These are phyloP conservation scores for Plasmodium vivax DNA, from an alignment of 169 alveolate genomes.

Conservation along the genomic window DNA sequence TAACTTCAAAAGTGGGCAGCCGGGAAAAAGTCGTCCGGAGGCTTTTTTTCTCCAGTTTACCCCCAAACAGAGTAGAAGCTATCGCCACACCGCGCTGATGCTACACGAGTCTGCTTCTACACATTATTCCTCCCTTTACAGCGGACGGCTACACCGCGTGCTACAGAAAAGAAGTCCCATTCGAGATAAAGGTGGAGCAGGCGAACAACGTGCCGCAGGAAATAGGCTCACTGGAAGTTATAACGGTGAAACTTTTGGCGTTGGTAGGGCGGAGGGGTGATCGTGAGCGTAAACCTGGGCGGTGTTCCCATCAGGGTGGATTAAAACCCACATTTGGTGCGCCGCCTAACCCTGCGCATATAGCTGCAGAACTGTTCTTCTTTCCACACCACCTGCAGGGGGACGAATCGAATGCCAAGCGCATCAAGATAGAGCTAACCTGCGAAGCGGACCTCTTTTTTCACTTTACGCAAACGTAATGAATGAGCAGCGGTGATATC, in stretches of 20 bases:
- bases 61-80: neutral
- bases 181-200: slow-evolving; percentile 91
- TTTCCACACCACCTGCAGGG: slow-evolving; percentile 80
- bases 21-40: neutral
- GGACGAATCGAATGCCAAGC: slow-evolving; percentile 86
- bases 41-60: neutral
- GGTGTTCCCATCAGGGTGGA: neutral
- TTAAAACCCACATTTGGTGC: neutral
- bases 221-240: slow-evolving; percentile 91
- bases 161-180: slow-evolving; percentile 93
- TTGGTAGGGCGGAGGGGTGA: slow-evolving; percentile 76
- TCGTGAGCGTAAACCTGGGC: neutral
- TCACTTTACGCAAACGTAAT: slow-evolving; percentile 90
- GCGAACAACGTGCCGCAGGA: slow-evolving; percentile 86
- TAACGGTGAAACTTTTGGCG: slow-evolving; percentile 89
- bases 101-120: neutral
- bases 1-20: slow-evolving; percentile 28
- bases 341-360: neutral
- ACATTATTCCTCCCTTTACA: slow-evolving; percentile 16
- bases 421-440: slow-evolving; percentile 90
- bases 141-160: slow-evolving; percentile 91
- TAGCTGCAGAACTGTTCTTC: neutral
- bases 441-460: slow-evolving; percentile 95
- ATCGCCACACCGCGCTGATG: neutral
- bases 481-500: neutral